A percentile compares a stretch with the other conserved stretches of the same genome.
Conservation (phyloP, 805 yeast genomes). For the Candida boidinii region DNA sequence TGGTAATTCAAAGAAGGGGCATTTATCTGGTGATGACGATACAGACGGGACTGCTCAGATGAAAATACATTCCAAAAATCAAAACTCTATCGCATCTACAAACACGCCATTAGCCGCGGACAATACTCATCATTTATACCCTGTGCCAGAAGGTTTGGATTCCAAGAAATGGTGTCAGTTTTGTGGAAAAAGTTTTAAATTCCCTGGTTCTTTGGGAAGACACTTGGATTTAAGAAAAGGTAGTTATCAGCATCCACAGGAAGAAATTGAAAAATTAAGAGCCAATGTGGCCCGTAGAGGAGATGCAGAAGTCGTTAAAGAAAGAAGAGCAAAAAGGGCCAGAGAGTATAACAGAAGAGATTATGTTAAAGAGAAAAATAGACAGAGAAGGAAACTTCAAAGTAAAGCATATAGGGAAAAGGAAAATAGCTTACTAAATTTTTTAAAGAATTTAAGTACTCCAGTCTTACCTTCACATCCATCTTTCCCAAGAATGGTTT, state of each 20-base stretch:
- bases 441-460: conserved; percentile 26
- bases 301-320: conserved; percentile 31
- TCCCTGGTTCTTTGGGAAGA: conserved; percentile 52
- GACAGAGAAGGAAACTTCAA: conserved; percentile 33
- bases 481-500: conserved; percentile 39
- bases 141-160: conserved; percentile 17
- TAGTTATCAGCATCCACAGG: conserved; percentile 40
- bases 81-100: background rate
- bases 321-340: conserved; percentile 31
- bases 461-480: conserved; percentile 35
- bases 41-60: background rate
- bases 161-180: conserved; percentile 37
- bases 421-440: conserved; percentile 25
- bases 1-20: too few relatives aligned
- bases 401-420: conserved; percentile 33
- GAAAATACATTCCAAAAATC: background rate
- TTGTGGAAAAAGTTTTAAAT: conserved; percentile 45
- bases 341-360: conserved; percentile 36
- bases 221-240: conserved; percentile 53
- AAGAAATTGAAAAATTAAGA: conserved; percentile 35
- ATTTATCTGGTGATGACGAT: too few relatives aligned
- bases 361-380: conserved; percentile 38
- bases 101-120: background rate
- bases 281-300: conserved; percentile 45
- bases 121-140: background rate